Percentiles rank a stretch among this genome's conserved stretches.
Evolutionary conservation across 2,329 filamentous ascomycete species (phyloP).

Genomic region (Paecilomyces variotii): DNA sequence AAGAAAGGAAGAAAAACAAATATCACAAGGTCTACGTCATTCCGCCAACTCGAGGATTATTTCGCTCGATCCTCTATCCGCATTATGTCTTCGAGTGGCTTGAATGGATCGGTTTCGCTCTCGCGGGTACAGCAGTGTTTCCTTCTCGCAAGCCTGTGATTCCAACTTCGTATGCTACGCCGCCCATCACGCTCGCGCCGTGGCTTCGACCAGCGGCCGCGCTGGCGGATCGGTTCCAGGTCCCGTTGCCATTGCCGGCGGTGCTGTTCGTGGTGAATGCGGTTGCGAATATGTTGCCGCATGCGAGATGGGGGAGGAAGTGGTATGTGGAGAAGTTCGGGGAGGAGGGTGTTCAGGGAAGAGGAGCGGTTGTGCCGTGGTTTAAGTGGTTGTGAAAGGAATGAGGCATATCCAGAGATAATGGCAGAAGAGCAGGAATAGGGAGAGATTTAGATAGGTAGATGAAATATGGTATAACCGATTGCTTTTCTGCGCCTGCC

Average conservation of each 20-base stretch:
- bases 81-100: conserved; percentile 97
- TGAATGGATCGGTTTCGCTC: conserved; percentile 86
- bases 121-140: conserved; percentile 40
- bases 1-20: conserved; percentile 28
- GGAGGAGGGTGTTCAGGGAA: conserved; percentile 64
- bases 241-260: conserved; percentile 60
- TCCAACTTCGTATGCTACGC: conserved; percentile 8
- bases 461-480: background rate
- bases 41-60: conserved; percentile 71
- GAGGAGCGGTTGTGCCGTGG: conserved; percentile 65
- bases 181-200: conserved; percentile 23
- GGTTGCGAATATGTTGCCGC: conserved; percentile 78
- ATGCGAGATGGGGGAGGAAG: conserved; percentile 67
- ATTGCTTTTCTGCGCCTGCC: background rate
- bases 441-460: background rate
- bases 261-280: conserved; percentile 80
- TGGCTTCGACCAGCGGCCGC: conserved; percentile 28
- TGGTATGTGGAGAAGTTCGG: conserved; percentile 93
- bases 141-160: conserved; percentile 9
- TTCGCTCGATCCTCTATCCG: conserved; percentile 74
- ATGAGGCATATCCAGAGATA: background rate
- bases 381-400: conserved; percentile 28
- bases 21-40: conserved; percentile 82
- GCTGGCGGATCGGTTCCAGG: conserved; percentile 15
- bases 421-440: background rate